Base-by-base conservation (phyloP, 495 filamentous ascomycete species). In the Trypethelium eluteriae region DNA sequence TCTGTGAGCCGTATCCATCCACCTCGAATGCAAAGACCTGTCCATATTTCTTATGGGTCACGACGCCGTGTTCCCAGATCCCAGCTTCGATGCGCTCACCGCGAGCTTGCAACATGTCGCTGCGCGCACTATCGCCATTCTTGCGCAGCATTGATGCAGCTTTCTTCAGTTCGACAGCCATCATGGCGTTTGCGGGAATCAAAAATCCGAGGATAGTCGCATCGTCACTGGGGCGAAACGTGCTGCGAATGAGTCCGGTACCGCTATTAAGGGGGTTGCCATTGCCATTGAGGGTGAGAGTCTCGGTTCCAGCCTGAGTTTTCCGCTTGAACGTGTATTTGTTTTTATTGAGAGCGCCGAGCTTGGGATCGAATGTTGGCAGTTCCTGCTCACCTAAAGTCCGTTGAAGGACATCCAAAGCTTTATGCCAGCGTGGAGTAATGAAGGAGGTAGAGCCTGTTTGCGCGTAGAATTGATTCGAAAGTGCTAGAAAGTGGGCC, bases 201-300 rank as follows among this genome's bases (percentile, higher is more conserved):
- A 96, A 96, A 80, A 91, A 98, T 39, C 93, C 92, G 9, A 98
- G 79, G 64, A 93, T 96, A 1, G 92, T 93, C n/a, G 94, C 92
- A 74, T 99, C 94, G 70, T 99, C 94, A 70, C 90, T 94, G n/a
- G 94, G 94, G 2, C 94, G 84, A 80, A 98, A 99, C 2, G 94
- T 92, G 64, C 90, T 95, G 63, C 94, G 87, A 64, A 97, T 84
- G 14, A 99, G 82, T 0, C 90, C 90, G 0, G 94, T 96, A 25
- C 84, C 89, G 69, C 83, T 83, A 71, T 89, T 92, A 5, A 99
- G 81, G 0, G 94, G 95, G 73, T 99, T 99, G 41, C 95, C 95
- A 65, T 90, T 79, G 25, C 95, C 95, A 1, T 74, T 76, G 2
- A 99, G 83, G 68, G 81, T 90, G 34, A 99, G 82, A 0, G 94